phyloP scores from a whole-genome alignment of 768 basidiomycete genomes.

The Pilatotrama ljubarskyi region DNA sequence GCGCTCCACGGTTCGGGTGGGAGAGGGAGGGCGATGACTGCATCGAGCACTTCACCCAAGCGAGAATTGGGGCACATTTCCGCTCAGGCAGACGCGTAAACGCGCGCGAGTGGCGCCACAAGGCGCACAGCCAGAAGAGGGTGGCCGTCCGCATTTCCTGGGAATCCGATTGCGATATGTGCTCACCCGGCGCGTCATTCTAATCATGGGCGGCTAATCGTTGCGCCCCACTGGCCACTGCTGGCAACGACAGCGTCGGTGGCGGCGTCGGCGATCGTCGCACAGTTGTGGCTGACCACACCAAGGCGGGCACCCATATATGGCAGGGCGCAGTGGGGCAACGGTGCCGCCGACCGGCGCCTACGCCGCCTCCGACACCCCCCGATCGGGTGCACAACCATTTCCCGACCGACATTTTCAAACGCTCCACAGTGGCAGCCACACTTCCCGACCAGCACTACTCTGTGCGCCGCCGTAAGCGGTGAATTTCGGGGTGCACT shows the following conservation, averaged over 20 bases:
- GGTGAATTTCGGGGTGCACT: conserved; percentile 6
- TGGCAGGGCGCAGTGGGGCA: neutral
- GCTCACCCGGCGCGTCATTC: conserved; percentile 1
- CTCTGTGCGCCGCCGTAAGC: neutral
- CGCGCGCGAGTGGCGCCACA: conserved; percentile 1
- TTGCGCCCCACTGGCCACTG: neutral
- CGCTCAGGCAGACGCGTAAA: neutral
- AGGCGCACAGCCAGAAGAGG: neutral
- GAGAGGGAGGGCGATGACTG: conserved; percentile 9
- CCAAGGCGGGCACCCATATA: neutral
- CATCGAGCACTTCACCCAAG: neutral
- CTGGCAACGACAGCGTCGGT: conserved; percentile 7
- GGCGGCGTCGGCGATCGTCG: conserved; percentile 1
- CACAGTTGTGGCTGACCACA: neutral
- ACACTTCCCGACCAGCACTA: neutral
- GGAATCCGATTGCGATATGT: neutral
- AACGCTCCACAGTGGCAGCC: neutral
- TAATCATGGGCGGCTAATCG: neutral
- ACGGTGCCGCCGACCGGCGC: neutral
- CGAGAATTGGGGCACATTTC: conserved; percentile 10
- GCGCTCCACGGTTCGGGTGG: conserved; percentile 6
- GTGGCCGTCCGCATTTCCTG: neutral
- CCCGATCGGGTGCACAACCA: conserved; percentile 8
- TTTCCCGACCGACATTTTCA: neutral
- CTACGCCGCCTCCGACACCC: neutral